Evolutionary conservation across 768 basidiomycete species (phyloP).

Genomic region (Neoboletus brunneissimus): DNA sequence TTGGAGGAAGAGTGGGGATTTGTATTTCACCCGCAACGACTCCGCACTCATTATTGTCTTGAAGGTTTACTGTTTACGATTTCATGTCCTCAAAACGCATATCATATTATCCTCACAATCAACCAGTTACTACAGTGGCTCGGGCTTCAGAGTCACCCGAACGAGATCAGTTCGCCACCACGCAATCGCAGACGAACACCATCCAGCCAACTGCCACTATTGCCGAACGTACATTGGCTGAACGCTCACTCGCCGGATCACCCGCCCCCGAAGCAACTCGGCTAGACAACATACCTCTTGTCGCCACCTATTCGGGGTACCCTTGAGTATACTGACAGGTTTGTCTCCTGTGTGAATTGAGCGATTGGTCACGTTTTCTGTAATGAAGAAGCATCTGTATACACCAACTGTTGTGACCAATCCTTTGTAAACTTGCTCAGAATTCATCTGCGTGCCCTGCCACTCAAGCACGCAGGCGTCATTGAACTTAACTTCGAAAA

Average conservation of each 20-base stretch:
- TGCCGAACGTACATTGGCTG: conserved; percentile 38
- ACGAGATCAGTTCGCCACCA: conserved; percentile 25
- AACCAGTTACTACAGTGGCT: conserved; percentile 44
- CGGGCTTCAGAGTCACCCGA: conserved; percentile 29
- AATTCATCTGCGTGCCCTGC: background rate
- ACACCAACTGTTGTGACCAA: conserved; percentile 2
- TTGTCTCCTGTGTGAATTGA: background rate
- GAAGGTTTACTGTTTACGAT: conserved; percentile 90
- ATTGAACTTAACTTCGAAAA: background rate
- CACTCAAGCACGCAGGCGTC: background rate
- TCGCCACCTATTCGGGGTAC: conserved; percentile 22
- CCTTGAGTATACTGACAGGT: conserved; percentile 1
- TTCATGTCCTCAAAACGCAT: conserved; percentile 66
- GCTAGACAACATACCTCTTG: conserved; percentile 44
- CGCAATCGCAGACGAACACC: conserved; percentile 39
- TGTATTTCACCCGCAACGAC: background rate
- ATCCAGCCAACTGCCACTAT: conserved; percentile 44
- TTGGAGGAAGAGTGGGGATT: conserved; percentile 84
- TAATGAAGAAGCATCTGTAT: background rate
- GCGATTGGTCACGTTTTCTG: background rate
- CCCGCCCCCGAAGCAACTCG: conserved; percentile 31
- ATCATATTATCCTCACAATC: conserved; percentile 88
- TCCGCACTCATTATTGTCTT: conserved; percentile 11
- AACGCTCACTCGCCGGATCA: conserved; percentile 42
- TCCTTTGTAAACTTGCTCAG: conserved; percentile 10